Conservation (phyloP, 257 asterid species). For the Nicotiana noctiflora region DNA sequence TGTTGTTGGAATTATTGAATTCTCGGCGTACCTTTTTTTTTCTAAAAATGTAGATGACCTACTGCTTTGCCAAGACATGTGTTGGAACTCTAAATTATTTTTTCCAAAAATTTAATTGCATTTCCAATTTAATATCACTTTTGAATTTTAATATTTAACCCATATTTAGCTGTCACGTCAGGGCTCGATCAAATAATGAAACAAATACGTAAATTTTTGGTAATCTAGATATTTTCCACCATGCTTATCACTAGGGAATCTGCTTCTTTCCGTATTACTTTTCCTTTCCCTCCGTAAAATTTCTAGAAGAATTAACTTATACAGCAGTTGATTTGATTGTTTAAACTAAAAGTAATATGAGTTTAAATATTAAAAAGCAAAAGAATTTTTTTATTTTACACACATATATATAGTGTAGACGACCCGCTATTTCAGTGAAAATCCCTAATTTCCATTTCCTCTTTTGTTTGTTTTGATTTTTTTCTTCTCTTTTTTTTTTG, state of each 20-base stretch:
- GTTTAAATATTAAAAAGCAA: no score
- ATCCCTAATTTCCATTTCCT: background rate
- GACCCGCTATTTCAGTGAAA: no score
- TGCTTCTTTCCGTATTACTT: background rate
- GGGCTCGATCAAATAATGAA: background rate
- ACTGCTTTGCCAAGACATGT: slow-evolving; percentile 32
- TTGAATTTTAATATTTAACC: background rate
- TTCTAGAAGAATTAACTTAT: no score
- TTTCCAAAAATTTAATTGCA: background rate
- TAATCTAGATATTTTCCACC: slow-evolving; percentile 13
- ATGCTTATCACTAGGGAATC: slow-evolving; percentile 26
- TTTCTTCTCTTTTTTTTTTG: background rate
- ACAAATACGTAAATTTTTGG: slow-evolving; percentile 4
- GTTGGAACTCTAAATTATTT: slow-evolving; percentile 34
- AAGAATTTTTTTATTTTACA: no score
- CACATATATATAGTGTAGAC: no score
- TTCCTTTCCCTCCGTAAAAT: background rate
- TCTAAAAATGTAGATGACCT: slow-evolving; percentile 1
- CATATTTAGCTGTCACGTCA: background rate
- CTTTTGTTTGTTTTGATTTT: background rate
- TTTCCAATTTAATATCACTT: background rate
- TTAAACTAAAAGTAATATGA: no score
- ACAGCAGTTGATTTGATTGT: no score
- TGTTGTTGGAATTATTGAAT: no score
- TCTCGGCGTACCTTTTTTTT: no score